Base-by-base conservation (phyloP, 2,329 filamentous ascomycete genomes). In the Calonectria montana region DNA sequence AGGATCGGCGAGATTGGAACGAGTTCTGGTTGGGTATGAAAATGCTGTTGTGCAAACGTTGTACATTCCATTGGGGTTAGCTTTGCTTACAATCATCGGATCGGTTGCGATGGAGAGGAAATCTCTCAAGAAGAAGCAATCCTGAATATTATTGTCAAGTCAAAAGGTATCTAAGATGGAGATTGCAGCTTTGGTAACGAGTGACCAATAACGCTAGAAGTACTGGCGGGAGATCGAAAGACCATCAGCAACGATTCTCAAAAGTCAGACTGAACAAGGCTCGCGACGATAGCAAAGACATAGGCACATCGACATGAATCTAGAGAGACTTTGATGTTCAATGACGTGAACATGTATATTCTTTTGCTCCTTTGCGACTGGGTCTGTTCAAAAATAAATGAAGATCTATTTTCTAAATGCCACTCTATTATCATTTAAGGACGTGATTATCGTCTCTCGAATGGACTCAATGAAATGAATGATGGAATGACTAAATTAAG, bases 61-160 rank as follows among this genome's bases (percentile, higher is more conserved):
- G 18, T 78, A 79, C 23, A 79, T 78, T 8, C 77, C 77, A 0
- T 21, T 78, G 48, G 72, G 27, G 0, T 29, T 78, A 8, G 73
- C 73, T 4, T 21, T 78, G 37, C 69, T 77, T 1, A 76, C 74
- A 0, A 65, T 78, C 2, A 3, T 76, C n/a, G 77, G 77, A 0
- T 75, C 77, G 0, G 23, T 78, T 5, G 70, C 77, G 0, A 79
- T 77, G 73, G 77, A 79, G 43, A 65, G 74, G 1, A 77, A 71
- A 21, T 79, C 77, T 0, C 70, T 78, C 3, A 79, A 78, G 59
- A 76, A 76, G 47, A 78, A 78, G 45, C 65, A 53, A 3, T 67
- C 73, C 4, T 77, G 25, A 73, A 27, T 3, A n/a, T 18, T 41
- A 18, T 18, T 16, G 7, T 18, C 13, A 7, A 18, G 15, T 3